Conservation (phyloP, 176 grass and related monocot species). For the Carex myosuroides region DNA sequence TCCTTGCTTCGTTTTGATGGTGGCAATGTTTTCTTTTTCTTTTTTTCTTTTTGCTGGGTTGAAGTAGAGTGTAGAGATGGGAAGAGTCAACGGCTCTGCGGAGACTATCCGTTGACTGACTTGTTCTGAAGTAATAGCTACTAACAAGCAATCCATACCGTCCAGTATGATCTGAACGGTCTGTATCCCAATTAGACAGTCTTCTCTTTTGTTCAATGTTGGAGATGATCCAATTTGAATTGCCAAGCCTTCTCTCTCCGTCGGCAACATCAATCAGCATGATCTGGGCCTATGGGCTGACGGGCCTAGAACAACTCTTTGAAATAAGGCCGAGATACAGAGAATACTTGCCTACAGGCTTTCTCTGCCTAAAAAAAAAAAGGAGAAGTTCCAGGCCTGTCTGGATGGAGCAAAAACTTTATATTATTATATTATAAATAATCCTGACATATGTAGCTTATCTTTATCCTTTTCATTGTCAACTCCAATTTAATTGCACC, state of each 20-base stretch:
- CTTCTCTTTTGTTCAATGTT: neutral
- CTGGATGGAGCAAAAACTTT: too few species aligned
- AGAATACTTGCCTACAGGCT: too few species aligned
- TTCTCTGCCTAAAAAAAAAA: too few species aligned
- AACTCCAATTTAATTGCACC: too few species aligned
- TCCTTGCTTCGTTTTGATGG: neutral
- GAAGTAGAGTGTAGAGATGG: neutral
- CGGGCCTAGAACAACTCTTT: too few species aligned
- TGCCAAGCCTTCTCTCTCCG: too few species aligned
- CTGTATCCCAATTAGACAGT: neutral
- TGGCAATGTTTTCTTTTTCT: neutral
- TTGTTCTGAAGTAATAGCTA: neutral
- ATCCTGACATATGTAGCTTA: neutral
- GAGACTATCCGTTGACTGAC: conserved; percentile 11
- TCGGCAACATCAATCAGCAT: too few species aligned
- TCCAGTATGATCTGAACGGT: neutral
- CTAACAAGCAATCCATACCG: neutral
- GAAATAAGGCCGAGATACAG: too few species aligned
- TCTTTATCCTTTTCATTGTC: neutral
- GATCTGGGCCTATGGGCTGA: too few species aligned
- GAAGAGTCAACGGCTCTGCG: neutral
- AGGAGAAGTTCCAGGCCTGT: too few species aligned
- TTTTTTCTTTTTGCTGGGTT: neutral
- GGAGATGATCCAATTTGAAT: neutral
- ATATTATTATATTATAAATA: too few species aligned